A percentile compares a stretch with the other conserved stretches of the same genome.
Conservation (phyloP, 139 green algal genomes). For the Micromonas pusilla region DNA sequence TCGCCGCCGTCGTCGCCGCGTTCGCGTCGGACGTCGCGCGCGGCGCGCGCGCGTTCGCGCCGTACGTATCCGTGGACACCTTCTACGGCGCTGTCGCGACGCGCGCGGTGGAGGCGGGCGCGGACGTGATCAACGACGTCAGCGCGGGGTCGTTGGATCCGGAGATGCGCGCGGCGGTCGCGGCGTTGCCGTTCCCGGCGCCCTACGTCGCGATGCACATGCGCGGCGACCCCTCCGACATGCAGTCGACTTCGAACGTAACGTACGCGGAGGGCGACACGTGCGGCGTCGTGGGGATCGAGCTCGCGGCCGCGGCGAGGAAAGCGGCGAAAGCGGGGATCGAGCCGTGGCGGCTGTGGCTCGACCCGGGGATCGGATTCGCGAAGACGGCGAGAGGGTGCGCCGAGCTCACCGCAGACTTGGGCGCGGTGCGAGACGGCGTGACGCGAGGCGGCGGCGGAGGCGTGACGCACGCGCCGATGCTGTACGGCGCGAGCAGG, state of each 20-base stretch:
- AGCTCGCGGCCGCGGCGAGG: constrained; percentile 49
- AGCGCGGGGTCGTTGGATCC: constrained; percentile 70
- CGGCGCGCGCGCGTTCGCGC: no score
- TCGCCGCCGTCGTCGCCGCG: constrained; percentile 47
- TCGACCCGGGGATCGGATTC: constrained; percentile 88
- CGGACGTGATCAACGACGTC: constrained; percentile 94
- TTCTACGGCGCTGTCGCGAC: constrained; percentile 74
- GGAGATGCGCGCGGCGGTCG: constrained; percentile 62
- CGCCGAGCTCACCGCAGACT: constrained; percentile 41
- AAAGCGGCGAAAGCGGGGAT: constrained; percentile 63
- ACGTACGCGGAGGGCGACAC: constrained; percentile 50
- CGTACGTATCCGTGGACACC: constrained; percentile 78
- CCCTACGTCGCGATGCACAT: constrained; percentile 95
- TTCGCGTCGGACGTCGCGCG: background rate
- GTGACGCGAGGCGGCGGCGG: background rate
- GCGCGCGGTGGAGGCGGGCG: constrained; percentile 48
- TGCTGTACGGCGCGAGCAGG: constrained; percentile 68
- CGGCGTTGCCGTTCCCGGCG: constrained; percentile 53
- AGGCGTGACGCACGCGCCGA: constrained; percentile 44
- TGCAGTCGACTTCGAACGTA: constrained; percentile 57
- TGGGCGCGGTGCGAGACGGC: background rate
- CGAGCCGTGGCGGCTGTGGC: constrained; percentile 72
- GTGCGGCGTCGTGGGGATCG: constrained; percentile 54
- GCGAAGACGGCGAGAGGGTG: constrained; percentile 63
- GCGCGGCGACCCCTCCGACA: constrained; percentile 72